Conservation (phyloP, 2,329 filamentous ascomycete genomes). For the Aspergillus persii region DNA sequence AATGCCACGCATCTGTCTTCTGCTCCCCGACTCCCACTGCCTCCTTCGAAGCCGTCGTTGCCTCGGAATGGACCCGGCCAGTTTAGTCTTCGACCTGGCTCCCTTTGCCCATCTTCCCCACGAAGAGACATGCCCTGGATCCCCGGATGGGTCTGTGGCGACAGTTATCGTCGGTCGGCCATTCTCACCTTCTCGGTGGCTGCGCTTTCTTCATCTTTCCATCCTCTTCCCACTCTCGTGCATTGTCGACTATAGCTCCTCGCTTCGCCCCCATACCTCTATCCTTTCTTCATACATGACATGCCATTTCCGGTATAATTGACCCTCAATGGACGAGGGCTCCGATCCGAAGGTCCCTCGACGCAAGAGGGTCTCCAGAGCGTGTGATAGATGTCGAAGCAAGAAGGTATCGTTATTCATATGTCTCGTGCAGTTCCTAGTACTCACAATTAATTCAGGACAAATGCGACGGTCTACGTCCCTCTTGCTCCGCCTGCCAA, state of each 20-base stretch:
- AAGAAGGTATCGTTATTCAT: conserved; percentile 31
- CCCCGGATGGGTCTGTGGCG: neutral
- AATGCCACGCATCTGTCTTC: neutral
- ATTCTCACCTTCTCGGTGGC: too few species aligned
- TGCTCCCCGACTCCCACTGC: conserved; percentile 5
- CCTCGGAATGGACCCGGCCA: conserved; percentile 20
- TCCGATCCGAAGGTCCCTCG: conserved; percentile 37
- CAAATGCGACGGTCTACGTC: conserved; percentile 46
- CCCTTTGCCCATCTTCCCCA: neutral
- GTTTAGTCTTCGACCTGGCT: neutral
- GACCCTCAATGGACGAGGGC: conserved; percentile 39
- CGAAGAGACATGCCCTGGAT: neutral
- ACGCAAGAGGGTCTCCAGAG: conserved; percentile 47
- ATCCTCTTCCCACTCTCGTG: too few species aligned
- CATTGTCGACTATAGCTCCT: neutral
- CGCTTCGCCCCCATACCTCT: neutral
- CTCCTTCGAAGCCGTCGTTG: conserved; percentile 11
- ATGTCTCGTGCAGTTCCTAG: neutral
- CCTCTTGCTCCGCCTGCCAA: conserved; percentile 43
- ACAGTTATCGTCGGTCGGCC: neutral
- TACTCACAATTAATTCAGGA: conserved; percentile 22
- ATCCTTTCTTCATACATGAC: conserved; percentile 22
- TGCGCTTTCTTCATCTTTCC: too few species aligned
- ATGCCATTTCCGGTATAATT: conserved; percentile 20
- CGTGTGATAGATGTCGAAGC: conserved; percentile 46